Evolutionary conservation across 148 eudicot genomes (phyloP).

Genomic region (Cornus kousa): DNA sequence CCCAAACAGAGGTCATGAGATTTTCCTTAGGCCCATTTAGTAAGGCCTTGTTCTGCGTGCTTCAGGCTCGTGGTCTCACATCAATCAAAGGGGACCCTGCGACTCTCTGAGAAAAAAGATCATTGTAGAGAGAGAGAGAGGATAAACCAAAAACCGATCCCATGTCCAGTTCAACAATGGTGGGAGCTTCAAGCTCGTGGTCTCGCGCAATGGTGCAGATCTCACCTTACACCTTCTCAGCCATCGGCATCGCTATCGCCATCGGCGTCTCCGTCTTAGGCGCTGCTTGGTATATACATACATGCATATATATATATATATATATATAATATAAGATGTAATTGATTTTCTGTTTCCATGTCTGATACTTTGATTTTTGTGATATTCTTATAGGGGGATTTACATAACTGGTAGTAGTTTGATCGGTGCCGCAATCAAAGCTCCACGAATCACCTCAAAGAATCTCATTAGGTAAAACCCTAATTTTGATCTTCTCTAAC

Average conservation of each 20-base stretch:
- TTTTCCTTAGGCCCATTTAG: background rate
- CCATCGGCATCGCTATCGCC: constrained; percentile 88
- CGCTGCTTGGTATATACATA: constrained; percentile 70
- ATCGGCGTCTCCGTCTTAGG: constrained; percentile 97
- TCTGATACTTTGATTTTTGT: background rate
- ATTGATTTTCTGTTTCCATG: background rate
- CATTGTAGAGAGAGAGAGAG: background rate
- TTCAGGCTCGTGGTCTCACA: background rate
- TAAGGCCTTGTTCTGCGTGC: background rate
- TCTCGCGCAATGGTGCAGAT: constrained; percentile 70
- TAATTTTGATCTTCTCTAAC: background rate
- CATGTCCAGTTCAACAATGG: constrained; percentile 16
- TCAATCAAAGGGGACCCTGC: constrained; percentile 10
- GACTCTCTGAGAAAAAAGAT: background rate
- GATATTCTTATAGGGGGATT: constrained; percentile 61
- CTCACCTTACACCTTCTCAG: constrained; percentile 90
- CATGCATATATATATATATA: background rate
- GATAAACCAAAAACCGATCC: background rate
- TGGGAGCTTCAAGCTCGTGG: constrained; percentile 64
- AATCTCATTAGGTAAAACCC: constrained; percentile 78
- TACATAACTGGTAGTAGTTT: constrained; percentile 97
- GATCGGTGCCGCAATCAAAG: constrained; percentile 97
- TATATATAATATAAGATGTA: background rate
- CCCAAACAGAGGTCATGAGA: background rate
- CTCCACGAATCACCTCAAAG: constrained; percentile 96